phyloP scores from a whole-genome alignment of 352 stramenopile genomes.

The Chrysophaeum taylorii region DNA sequence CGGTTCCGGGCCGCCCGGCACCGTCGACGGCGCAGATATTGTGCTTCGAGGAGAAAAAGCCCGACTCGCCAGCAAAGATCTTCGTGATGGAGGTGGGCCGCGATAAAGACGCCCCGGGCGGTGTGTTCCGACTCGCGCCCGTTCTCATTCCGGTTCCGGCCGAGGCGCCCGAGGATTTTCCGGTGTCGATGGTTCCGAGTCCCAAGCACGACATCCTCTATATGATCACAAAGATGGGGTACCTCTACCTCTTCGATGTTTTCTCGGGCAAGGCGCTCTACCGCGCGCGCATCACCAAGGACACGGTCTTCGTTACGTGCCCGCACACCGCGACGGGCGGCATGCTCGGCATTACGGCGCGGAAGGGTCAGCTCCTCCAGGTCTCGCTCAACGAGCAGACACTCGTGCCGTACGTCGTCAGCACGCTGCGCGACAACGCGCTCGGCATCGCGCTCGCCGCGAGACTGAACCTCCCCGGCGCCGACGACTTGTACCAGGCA shows the following conservation, averaged over 20 bases:
- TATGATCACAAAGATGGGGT: slow-evolving; percentile 99
- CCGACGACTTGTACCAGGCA: slow-evolving; percentile 93
- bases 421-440: slow-evolving; percentile 87
- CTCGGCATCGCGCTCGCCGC: slow-evolving; percentile 88
- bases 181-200: slow-evolving; percentile 63
- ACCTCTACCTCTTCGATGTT: slow-evolving; percentile 98
- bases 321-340: slow-evolving; percentile 74
- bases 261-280: slow-evolving; percentile 96
- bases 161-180: slow-evolving; percentile 93
- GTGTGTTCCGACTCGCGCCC: slow-evolving; percentile 83
- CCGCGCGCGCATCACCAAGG: slow-evolving; percentile 86
- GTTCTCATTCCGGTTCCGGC: slow-evolving; percentile 86
- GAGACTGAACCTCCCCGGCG: slow-evolving; percentile 88
- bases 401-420: slow-evolving; percentile 96
- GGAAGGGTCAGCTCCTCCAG: slow-evolving; percentile 87
- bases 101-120: slow-evolving; percentile 82
- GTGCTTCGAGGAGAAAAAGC: slow-evolving; percentile 78
- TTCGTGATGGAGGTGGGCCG: slow-evolving; percentile 98
- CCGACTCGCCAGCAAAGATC: slow-evolving; percentile 56
- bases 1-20: slow-evolving; percentile 79
- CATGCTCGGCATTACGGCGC: slow-evolving; percentile 92
- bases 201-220: slow-evolving; percentile 86
- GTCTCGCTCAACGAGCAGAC: slow-evolving; percentile 93
- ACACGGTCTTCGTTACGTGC: slow-evolving; percentile 92
- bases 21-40: slow-evolving; percentile 63